A percentile compares a stretch with the other conserved stretches of the same genome.
Evolutionary conservation across 148 eudicot genomes (phyloP).

Genomic region (Simmondsia chinensis): DNA sequence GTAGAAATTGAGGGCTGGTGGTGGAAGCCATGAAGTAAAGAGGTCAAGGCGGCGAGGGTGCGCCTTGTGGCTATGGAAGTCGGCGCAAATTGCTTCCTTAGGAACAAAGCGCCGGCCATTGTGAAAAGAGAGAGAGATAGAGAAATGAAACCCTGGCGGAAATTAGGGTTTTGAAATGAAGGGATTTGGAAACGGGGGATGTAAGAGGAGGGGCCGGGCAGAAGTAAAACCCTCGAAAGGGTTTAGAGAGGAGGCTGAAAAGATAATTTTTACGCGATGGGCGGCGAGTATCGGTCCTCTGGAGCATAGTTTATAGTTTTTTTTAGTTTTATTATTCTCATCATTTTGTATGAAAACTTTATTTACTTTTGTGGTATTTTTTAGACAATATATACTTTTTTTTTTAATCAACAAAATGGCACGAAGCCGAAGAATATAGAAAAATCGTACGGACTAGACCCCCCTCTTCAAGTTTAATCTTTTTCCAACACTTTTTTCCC

Average conservation of each 20-base stretch:
- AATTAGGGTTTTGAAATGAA: conserved; percentile 7
- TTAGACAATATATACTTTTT: too few species aligned
- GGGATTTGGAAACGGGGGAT: not conserved
- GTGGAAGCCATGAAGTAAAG: conserved; percentile 2
- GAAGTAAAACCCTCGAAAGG: not conserved
- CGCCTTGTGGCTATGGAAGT: conserved; percentile 9
- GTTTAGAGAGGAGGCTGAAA: not conserved
- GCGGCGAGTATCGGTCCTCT: too few species aligned
- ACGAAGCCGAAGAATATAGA: too few species aligned
- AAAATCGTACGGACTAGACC: too few species aligned
- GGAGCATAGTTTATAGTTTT: too few species aligned
- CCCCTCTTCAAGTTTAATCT: too few species aligned
- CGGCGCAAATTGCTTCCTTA: conserved; percentile 8
- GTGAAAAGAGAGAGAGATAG: not conserved
- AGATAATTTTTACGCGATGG: too few species aligned
- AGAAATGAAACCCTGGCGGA: not conserved
- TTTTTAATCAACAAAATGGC: too few species aligned
- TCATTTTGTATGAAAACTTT: too few species aligned
- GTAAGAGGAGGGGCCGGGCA: not conserved
- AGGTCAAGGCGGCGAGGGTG: conserved; percentile 12
- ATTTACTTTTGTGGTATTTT: too few species aligned
- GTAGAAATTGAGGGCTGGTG: not conserved
- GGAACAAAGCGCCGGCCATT: conserved; percentile 21
- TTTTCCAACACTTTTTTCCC: too few species aligned
- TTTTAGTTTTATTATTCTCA: too few species aligned